Conservation (phyloP, 768 basidiomycete genomes). For the Boletus edulis region DNA sequence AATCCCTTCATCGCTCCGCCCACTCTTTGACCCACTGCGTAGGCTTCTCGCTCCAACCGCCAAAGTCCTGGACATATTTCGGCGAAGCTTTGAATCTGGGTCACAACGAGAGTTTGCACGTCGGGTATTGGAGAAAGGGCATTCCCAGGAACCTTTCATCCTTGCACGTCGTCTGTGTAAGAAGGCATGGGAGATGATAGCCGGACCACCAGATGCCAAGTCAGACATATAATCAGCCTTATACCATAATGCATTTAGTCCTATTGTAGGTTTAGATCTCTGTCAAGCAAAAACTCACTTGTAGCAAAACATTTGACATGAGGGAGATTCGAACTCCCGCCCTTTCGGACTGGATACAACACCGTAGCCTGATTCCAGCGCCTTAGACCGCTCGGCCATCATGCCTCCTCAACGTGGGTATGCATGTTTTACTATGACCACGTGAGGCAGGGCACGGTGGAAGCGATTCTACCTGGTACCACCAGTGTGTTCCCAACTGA, state of each 20-base stretch:
- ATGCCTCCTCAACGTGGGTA: slow-evolving; percentile 14
- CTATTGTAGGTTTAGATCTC: slow-evolving; percentile 11
- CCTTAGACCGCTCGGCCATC: slow-evolving; percentile 63
- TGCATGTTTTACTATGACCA: background rate
- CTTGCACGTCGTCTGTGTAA: slow-evolving; percentile 39
- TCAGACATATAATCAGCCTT: slow-evolving; percentile 20
- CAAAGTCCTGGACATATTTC: slow-evolving; percentile 49
- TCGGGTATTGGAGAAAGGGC: slow-evolving; percentile 63
- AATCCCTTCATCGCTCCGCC: slow-evolving; percentile 55
- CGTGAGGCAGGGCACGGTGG: background rate
- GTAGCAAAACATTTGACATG: slow-evolving; percentile 23
- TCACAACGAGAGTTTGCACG: slow-evolving; percentile 55
- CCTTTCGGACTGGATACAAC: slow-evolving; percentile 32
- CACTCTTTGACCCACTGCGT: slow-evolving; percentile 50
- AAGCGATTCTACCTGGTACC: too few species aligned
- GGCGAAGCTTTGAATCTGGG: slow-evolving; percentile 54
- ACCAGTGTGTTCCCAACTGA: too few species aligned
- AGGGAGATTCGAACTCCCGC: slow-evolving; percentile 36
- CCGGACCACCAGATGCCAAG: slow-evolving; percentile 29
- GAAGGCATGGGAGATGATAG: slow-evolving; percentile 39
- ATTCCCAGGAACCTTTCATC: slow-evolving; percentile 55
- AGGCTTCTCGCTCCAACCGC: slow-evolving; percentile 58
- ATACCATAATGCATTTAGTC: slow-evolving; percentile 21
- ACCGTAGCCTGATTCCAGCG: slow-evolving; percentile 46
- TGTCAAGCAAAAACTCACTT: background rate